Conservation (phyloP, 768 basidiomycete genomes). For the Tephrocybe sp. region DNA sequence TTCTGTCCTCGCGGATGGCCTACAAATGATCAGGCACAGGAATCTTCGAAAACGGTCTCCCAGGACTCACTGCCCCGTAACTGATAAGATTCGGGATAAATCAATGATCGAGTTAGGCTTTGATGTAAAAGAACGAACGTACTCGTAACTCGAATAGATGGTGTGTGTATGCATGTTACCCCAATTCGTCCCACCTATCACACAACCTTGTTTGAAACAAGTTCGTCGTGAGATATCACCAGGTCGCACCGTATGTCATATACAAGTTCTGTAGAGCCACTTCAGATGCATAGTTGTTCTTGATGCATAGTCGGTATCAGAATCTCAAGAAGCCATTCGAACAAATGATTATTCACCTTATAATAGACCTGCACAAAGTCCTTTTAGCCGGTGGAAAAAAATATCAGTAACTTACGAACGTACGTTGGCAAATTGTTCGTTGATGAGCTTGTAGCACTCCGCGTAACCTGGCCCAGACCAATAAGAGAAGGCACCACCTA, state of each 20-base stretch:
- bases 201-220: neutral
- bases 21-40: neutral
- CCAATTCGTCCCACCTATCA: slow-evolving; percentile 36
- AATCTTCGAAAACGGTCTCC: neutral
- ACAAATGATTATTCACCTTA: slow-evolving; percentile 20
- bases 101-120: neutral
- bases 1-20: no score
- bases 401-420: neutral
- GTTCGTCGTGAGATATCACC: neutral
- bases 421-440: slow-evolving; percentile 39
- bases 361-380: slow-evolving; percentile 27
- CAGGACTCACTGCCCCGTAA: slow-evolving; percentile 27
- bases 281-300: slow-evolving; percentile 38
- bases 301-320: neutral
- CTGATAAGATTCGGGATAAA: slow-evolving; percentile 10
- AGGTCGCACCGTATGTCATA: slow-evolving; percentile 33
- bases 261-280: slow-evolving; percentile 34
- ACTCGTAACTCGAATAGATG: slow-evolving; percentile 40
- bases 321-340: neutral
- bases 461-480: slow-evolving; percentile 37
- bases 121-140: slow-evolving; percentile 6
- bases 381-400: neutral
- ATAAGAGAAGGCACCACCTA: slow-evolving; percentile 36
- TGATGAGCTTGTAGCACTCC: slow-evolving; percentile 33
- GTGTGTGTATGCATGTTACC: slow-evolving; percentile 37